phyloP scores from a whole-genome alignment of 2,329 filamentous ascomycete genomes.

The Trichoderma asperellum region DNA sequence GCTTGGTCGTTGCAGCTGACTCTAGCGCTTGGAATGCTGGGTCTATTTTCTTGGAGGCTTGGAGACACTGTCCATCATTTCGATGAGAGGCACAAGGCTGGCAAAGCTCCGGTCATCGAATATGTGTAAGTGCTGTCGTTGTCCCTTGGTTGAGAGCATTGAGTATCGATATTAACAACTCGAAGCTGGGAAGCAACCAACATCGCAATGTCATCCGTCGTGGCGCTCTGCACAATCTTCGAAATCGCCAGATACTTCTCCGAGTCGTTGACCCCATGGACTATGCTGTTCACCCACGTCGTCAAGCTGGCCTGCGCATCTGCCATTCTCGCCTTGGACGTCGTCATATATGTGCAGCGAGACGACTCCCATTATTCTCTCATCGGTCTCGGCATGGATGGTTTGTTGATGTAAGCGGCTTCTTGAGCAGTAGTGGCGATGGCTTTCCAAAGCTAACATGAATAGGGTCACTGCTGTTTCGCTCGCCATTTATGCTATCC shows the following conservation, averaged over 20 bases:
- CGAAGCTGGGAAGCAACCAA: constrained; percentile 59
- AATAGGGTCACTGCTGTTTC: constrained; percentile 49
- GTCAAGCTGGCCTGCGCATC: constrained; percentile 54
- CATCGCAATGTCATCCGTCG: constrained; percentile 53
- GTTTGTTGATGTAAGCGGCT: constrained; percentile 51
- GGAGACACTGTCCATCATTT: constrained; percentile 51
- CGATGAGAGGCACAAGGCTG: constrained; percentile 46
- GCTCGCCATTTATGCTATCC: constrained; percentile 52
- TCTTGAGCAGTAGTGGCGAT: not conserved
- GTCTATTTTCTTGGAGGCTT: constrained; percentile 58
- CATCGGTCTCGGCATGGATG: constrained; percentile 54
- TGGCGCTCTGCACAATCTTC: constrained; percentile 51
- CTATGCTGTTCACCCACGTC: constrained; percentile 56
- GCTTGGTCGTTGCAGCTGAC: constrained; percentile 55
- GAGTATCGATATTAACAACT: not conserved
- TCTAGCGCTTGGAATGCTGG: constrained; percentile 52
- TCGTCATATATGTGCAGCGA: constrained; percentile 53
- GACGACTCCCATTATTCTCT: constrained; percentile 53
- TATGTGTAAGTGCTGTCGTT: constrained; percentile 51
- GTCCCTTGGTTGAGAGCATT: not conserved
- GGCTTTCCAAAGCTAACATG: constrained; percentile 7
- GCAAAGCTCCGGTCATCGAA: constrained; percentile 50
- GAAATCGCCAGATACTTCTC: constrained; percentile 53
- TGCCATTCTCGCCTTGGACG: constrained; percentile 55
- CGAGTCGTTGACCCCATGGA: constrained; percentile 59